Evolutionary conservation across 805 yeast species (phyloP).

Genomic region (Candida jianshihensis): DNA sequence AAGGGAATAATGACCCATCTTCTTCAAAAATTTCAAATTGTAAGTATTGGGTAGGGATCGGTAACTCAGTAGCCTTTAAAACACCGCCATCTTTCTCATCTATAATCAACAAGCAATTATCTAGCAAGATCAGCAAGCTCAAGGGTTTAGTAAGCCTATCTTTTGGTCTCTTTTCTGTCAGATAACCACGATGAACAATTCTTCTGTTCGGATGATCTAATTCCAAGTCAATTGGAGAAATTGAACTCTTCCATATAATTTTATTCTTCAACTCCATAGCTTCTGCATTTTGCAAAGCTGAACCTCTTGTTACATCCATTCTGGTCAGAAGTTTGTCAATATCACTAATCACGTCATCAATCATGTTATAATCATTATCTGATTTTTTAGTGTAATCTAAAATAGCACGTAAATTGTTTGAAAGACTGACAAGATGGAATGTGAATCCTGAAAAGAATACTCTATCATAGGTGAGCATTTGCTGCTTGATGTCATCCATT

Average conservation of each 20-base stretch:
- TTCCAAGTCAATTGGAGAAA: constrained; percentile 41
- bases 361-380: constrained; percentile 43
- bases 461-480: constrained; percentile 43
- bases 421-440: too few relatives aligned
- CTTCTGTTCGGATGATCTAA: constrained; percentile 48
- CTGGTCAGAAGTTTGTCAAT: constrained; percentile 47
- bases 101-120: constrained; percentile 63
- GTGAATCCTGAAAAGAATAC: constrained; percentile 51
- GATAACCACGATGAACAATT: constrained; percentile 50
- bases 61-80: constrained; percentile 44
- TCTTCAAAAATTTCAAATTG: constrained; percentile 48
- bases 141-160: constrained; percentile 43
- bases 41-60: constrained; percentile 55
- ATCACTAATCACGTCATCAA: constrained; percentile 47
- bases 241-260: constrained; percentile 43
- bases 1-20: too few relatives aligned
- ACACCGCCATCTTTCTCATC: constrained; percentile 40
- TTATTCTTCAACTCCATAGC: constrained; percentile 46
- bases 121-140: constrained; percentile 64
- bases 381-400: constrained; percentile 39
- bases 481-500: constrained; percentile 34
- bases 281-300: constrained; percentile 51
- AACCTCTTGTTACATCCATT: constrained; percentile 56
- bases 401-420: too few relatives aligned
- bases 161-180: constrained; percentile 54